Conservation (phyloP, 2,329 filamentous ascomycete species). For the Lecanicillium sp. region DNA sequence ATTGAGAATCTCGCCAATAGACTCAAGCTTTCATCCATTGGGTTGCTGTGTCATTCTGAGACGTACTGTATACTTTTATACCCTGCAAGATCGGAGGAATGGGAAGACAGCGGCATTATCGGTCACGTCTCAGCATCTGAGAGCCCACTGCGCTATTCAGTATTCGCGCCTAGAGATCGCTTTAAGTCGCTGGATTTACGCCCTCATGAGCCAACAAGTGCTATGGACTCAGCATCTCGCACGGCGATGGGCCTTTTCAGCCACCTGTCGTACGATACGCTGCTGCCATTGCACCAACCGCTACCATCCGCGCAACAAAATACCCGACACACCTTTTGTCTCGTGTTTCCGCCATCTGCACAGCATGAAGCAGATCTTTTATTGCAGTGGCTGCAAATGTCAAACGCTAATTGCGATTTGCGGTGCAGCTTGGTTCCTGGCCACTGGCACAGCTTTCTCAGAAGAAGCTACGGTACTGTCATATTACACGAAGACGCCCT, state of each 20-base stretch:
- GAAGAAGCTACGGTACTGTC: constrained; percentile 21
- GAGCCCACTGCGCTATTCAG: too few species aligned
- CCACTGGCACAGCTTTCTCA: constrained; percentile 39
- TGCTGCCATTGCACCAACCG: neutral
- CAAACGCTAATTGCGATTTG: constrained; percentile 32
- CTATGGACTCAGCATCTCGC: too few species aligned
- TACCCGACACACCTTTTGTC: constrained; percentile 29
- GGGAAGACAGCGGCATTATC: constrained; percentile 12
- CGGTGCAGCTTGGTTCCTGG: constrained; percentile 32
- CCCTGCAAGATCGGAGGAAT: constrained; percentile 26
- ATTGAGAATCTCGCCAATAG: constrained; percentile 23
- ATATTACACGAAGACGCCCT: constrained; percentile 38
- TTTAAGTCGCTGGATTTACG: too few species aligned
- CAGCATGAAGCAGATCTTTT: constrained; percentile 28
- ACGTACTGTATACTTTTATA: constrained; percentile 32
- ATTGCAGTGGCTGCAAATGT: constrained; percentile 34
- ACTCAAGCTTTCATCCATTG: constrained; percentile 27
- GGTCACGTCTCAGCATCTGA: too few species aligned
- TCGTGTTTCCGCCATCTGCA: constrained; percentile 38
- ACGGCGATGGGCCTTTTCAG: constrained; percentile 5
- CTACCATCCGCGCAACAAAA: constrained; percentile 12
- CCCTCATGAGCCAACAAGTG: too few species aligned
- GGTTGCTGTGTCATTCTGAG: constrained; percentile 23
- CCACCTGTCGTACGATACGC: neutral
- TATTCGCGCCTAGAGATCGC: too few species aligned